Base-by-base conservation (phyloP, 2,329 filamentous ascomycete genomes). In the Delphinella strobiligena region DNA sequence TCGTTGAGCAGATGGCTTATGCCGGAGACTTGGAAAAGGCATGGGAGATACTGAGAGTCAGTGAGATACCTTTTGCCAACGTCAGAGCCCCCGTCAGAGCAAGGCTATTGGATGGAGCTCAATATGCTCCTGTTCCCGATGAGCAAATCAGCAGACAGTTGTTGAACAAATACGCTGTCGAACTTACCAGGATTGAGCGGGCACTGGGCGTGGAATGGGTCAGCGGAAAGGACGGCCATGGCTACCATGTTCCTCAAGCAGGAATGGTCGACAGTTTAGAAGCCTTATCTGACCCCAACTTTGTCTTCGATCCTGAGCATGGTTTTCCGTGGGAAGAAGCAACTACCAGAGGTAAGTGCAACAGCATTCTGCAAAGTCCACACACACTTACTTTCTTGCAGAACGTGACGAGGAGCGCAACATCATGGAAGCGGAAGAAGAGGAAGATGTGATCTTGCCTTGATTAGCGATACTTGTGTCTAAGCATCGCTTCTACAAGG, bases 1-100 rank as follows among this genome's bases (percentile, higher is more conserved):
- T 59, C 38, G 22, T 59, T 8, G 56, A 59, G 45, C 54, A 58
- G 38, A 52, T 58, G 46, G 41, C 49, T 0, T 45, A 46, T 34
- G 40, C 52, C 7, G 56, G 52, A 12, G 55, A 54, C 15, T 34
- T 53, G 12, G 33, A 46, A 24, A 40, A 43, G 27, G 56, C 55
- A 3, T 60, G 57, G 57, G 14, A 44, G 22, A 47, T 59, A 3
- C 30, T 58, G 7, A 40, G 43, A 9, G 51, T 56, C 16, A 48
- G 47, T 1, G 44, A 40, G 0, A 43, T 55, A 2, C 29, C 44
- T 1, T 54, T 58, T 32, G 33, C 32, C 2, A 36, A 22, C 9
- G 44, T 54, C 18, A 51, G 53, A 14, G 16, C 36, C 5, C 35
- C 41, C 4, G 37, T 54, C 7, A 47, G 46, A 27, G 41, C 40